Evolutionary conservation across 2,329 filamentous ascomycete species (phyloP).

Genomic region (Neofusicoccum kwambonambiense): DNA sequence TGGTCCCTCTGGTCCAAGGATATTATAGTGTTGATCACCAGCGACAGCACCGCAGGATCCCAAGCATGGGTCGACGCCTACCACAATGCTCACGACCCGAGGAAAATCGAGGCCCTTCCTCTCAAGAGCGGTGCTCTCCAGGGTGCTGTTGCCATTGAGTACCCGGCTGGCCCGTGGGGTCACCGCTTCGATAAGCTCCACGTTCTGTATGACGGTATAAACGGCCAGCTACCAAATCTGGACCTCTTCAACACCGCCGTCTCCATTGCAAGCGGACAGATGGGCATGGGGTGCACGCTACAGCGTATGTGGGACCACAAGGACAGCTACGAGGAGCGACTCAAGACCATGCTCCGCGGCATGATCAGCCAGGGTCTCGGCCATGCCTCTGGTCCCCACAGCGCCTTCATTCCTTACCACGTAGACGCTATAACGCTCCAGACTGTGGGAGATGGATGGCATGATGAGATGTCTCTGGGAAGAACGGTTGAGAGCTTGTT

Average conservation of each 20-base stretch:
- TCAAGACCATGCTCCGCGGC: slow-evolving; percentile 85
- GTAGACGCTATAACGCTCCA: slow-evolving; percentile 94
- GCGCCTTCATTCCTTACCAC: slow-evolving; percentile 95
- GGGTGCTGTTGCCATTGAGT: slow-evolving; percentile 90
- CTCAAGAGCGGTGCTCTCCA: slow-evolving; percentile 93
- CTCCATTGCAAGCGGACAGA: slow-evolving; percentile 82
- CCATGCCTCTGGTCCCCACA: slow-evolving; percentile 86
- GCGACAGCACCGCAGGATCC: slow-evolving; percentile 84
- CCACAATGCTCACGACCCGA: slow-evolving; percentile 78
- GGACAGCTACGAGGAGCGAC: slow-evolving; percentile 75
- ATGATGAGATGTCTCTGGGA: slow-evolving; percentile 96
- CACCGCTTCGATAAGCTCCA: slow-evolving; percentile 84
- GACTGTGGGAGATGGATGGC: slow-evolving; percentile 87
- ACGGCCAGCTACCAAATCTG: slow-evolving; percentile 91
- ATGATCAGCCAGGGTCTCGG: slow-evolving; percentile 92
- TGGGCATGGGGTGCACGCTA: slow-evolving; percentile 80
- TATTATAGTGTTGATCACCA: slow-evolving; percentile 86
- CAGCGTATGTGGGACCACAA: slow-evolving; percentile 81
- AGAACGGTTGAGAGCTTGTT: slow-evolving; percentile 87
- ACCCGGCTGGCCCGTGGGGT: slow-evolving; percentile 67
- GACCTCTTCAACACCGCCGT: slow-evolving; percentile 95
- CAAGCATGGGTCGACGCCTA: slow-evolving; percentile 99
- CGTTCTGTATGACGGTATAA: slow-evolving; percentile 91
- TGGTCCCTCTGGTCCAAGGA: slow-evolving; percentile 99
- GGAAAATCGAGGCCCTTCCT: slow-evolving; percentile 70